Evolutionary conservation across 2,329 filamentous ascomycete species (phyloP).

Genomic region (Tolypocladium tropicale): DNA sequence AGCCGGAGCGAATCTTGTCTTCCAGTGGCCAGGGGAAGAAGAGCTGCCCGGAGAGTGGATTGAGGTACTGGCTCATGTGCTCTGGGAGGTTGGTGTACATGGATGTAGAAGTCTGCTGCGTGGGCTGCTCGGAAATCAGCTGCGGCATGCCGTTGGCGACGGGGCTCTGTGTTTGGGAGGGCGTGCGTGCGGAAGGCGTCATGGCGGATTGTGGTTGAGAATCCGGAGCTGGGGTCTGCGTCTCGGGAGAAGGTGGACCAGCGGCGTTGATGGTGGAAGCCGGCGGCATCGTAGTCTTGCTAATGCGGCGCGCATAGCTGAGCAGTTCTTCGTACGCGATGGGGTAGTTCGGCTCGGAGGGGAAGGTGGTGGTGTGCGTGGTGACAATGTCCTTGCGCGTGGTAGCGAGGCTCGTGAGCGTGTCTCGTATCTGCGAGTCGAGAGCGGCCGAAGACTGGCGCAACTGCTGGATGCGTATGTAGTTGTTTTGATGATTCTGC

Average conservation of each 20-base stretch:
- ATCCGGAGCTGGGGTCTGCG: constrained; percentile 20
- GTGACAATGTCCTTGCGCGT: constrained; percentile 63
- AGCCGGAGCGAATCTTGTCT: constrained; percentile 57
- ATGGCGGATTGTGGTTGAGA: constrained; percentile 17
- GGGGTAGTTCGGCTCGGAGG: constrained; percentile 37
- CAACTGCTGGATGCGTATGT: constrained; percentile 58
- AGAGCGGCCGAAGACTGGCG: constrained; percentile 54
- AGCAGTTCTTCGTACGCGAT: constrained; percentile 67
- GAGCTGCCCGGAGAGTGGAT: constrained; percentile 43
- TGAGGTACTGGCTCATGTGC: constrained; percentile 37
- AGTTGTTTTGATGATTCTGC: constrained; percentile 64
- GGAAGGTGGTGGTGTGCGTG: constrained; percentile 47
- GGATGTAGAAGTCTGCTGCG: constrained; percentile 20
- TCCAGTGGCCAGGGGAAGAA: constrained; percentile 73
- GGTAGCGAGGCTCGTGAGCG: constrained; percentile 56
- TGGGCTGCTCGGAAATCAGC: constrained; percentile 17
- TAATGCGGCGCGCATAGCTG: constrained; percentile 68
- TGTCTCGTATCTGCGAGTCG: constrained; percentile 63
- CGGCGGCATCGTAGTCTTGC: constrained; percentile 67
- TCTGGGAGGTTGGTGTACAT: constrained; percentile 35
- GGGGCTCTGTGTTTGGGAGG: constrained; percentile 23
- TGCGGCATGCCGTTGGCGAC: constrained; percentile 21
- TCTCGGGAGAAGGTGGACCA: constrained; percentile 11
- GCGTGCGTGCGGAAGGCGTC: constrained; percentile 22
- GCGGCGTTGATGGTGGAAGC: constrained; percentile 35